phyloP scores from a whole-genome alignment of 805 yeast genomes.

The Millerozyma miso region DNA sequence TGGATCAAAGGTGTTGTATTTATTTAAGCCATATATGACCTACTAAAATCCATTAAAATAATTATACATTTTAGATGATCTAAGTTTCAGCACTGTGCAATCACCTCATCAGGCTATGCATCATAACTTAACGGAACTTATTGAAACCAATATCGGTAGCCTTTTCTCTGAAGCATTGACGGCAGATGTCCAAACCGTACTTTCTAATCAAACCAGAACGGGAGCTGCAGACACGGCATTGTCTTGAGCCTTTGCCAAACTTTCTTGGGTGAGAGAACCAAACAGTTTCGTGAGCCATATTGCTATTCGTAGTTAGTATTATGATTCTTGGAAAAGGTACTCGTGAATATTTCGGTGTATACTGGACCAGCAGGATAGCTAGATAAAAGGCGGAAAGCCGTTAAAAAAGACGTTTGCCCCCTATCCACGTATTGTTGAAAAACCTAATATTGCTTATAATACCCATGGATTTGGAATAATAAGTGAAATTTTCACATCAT shows the following conservation, averaged over 20 bases:
- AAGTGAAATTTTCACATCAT: too few relatives aligned
- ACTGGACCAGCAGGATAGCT: too few relatives aligned
- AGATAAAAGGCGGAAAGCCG: too few relatives aligned
- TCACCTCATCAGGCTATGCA: conserved; percentile 4
- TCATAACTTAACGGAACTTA: conserved; percentile 83
- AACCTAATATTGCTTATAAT: too few relatives aligned
- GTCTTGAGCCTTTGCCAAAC: conserved; percentile 99
- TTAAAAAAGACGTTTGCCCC: too few relatives aligned
- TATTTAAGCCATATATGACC: conserved; percentile 4
- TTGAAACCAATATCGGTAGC: conserved; percentile 98
- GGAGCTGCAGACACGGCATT: conserved; percentile 98
- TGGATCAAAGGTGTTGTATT: neutral
- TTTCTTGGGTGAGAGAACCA: conserved; percentile 99
- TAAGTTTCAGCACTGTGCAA: conserved; percentile 4
- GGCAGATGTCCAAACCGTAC: conserved; percentile 99
- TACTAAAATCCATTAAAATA: conserved; percentile 6
- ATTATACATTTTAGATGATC: conserved; percentile 10
- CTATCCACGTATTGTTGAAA: too few relatives aligned
- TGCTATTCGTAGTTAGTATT: conserved; percentile 46
- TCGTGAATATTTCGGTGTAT: too few relatives aligned
- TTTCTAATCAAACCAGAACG: conserved; percentile 99
- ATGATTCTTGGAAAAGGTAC: too few relatives aligned
- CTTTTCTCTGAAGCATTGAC: conserved; percentile 99
- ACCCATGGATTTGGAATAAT: too few relatives aligned
- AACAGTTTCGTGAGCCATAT: conserved; percentile 99